Conservation (phyloP, 129 eudicot species). For the Helianthus annuus region HanXRQr2.0-SUNRISE NC_035449.2:102912837-102913336, state of each 20-base stretch:
- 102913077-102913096: constrained; percentile 67
- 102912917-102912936: constrained; percentile 87
- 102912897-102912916: constrained; percentile 83
- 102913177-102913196: not conserved
- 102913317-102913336: too few relatives aligned
- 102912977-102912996: constrained; percentile 94
- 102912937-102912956: constrained; percentile 99
- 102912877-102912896: constrained; percentile 92
- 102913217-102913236: not conserved
- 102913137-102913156: not conserved
- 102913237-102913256: not conserved
- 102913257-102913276: not conserved
- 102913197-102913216: not conserved
- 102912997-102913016: constrained; percentile 90
- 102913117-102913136: not conserved
- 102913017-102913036: constrained; percentile 87
- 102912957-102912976: constrained; percentile 92
- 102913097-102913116: not conserved
- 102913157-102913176: not conserved
- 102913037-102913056: constrained; percentile 99
- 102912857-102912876: constrained; percentile 51
- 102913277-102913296: not conserved
- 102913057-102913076: constrained; percentile 97
- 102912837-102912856: not conserved
- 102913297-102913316: not conserved